Percentiles rank a stretch among this genome's conserved stretches.
Evolutionary conservation across 1,139 yeast genomes (phyloP).

Genomic region (Pichia sp.): DNA sequence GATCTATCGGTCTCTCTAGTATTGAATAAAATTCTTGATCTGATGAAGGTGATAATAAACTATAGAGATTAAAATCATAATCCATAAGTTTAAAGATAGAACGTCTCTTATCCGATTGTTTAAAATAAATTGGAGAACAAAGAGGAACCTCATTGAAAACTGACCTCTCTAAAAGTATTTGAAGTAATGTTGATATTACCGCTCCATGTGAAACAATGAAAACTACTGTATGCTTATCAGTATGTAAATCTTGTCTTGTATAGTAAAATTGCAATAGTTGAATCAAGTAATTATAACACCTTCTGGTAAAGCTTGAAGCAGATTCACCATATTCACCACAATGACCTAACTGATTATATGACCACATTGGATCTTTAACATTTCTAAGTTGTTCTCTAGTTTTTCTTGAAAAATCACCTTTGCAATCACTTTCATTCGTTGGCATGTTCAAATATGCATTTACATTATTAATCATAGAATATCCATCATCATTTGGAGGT

Average conservation of each 20-base stretch:
- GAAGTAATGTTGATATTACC: constrained; percentile 28
- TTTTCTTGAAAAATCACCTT: constrained; percentile 2
- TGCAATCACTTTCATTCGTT: constrained; percentile 1
- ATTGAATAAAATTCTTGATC: constrained; percentile 24
- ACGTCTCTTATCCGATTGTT: constrained; percentile 20
- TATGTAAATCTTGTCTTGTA: constrained; percentile 17
- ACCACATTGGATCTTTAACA: constrained; percentile 26
- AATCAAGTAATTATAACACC: constrained; percentile 39
- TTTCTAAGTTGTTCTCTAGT: constrained; percentile 17
- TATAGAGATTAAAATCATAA: constrained; percentile 26
- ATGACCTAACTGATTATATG: constrained; percentile 27
- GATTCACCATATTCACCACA: constrained; percentile 32
- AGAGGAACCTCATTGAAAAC: constrained; percentile 29
- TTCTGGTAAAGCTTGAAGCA: constrained; percentile 27
- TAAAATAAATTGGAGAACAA: constrained; percentile 28
- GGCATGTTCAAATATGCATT: constrained; percentile 28
- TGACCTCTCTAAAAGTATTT: constrained; percentile 25
- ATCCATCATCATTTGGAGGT: constrained; percentile 37
- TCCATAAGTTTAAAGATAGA: constrained; percentile 26
- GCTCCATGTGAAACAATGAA: constrained; percentile 30
- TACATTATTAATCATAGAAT: constrained; percentile 30
- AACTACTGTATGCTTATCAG: constrained; percentile 23
- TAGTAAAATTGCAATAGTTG: constrained; percentile 37
- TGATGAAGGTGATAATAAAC: constrained; percentile 19
- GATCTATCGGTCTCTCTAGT: constrained; percentile 23